Evolutionary conservation across 352 stramenopile species (phyloP).

Genomic region (Phytophthora kernoviae): DNA sequence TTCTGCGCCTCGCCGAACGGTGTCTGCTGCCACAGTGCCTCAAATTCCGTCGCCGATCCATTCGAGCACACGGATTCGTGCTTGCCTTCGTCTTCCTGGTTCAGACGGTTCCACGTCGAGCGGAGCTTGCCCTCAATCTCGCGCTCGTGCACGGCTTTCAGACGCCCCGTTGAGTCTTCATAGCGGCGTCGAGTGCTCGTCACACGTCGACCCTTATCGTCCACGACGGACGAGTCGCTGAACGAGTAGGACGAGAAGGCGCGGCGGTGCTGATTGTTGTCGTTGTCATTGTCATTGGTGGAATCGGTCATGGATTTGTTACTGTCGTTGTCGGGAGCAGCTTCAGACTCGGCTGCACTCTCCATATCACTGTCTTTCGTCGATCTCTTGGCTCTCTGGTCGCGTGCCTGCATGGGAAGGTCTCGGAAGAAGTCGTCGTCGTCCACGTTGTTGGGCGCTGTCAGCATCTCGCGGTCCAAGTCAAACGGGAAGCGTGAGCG

Average conservation of each 20-base stretch:
- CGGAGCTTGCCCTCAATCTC: conserved; percentile 45
- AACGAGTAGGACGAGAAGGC: conserved; percentile 4
- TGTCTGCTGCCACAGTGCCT: conserved; percentile 52
- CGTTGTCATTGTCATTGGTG: neutral
- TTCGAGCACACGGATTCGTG: conserved; percentile 40
- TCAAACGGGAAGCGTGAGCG: conserved; percentile 24
- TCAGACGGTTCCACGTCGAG: conserved; percentile 37
- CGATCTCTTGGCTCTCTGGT: conserved; percentile 13
- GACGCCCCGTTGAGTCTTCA: conserved; percentile 51
- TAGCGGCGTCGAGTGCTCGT: conserved; percentile 44
- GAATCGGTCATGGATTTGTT: neutral
- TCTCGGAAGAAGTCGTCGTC: conserved; percentile 66
- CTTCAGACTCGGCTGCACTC: no score
- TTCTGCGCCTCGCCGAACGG: conserved; percentile 49
- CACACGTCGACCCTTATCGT: conserved; percentile 40
- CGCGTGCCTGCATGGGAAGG: conserved; percentile 28
- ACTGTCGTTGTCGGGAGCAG: neutral
- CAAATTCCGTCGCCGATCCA: conserved; percentile 54
- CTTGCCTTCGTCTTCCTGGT: conserved; percentile 36
- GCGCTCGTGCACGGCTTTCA: conserved; percentile 51
- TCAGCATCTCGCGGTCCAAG: conserved; percentile 24
- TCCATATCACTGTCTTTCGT: neutral
- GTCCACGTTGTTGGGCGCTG: conserved; percentile 25
- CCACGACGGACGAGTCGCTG: conserved; percentile 15
- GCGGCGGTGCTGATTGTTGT: neutral